Conservation (phyloP, 2,329 filamentous ascomycete species). For the Aspergillus sp. region DNA sequence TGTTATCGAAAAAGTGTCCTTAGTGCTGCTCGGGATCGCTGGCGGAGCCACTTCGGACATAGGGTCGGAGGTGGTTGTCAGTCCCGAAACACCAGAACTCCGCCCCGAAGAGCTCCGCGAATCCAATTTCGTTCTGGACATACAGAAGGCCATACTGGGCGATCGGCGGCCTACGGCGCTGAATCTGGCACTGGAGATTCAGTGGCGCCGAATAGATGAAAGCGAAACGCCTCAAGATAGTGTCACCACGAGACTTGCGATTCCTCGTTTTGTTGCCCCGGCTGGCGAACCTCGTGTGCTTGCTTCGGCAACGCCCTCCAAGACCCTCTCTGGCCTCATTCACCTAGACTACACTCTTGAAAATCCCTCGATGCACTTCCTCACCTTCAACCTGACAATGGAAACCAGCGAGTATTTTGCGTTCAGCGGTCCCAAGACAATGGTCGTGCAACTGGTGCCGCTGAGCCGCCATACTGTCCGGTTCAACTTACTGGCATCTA, state of each 20-base stretch:
- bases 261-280: conserved; percentile 78
- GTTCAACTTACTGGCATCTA: conserved; percentile 71
- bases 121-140: conserved; percentile 69
- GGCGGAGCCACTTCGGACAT: conserved; percentile 62
- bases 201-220: conserved; percentile 64
- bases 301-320: conserved; percentile 44
- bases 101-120: conserved; percentile 68
- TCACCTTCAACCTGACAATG: conserved; percentile 90
- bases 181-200: conserved; percentile 72
- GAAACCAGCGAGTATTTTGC: conserved; percentile 90
- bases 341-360: conserved; percentile 72
- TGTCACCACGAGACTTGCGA: conserved; percentile 66
- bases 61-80: conserved; percentile 32
- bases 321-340: conserved; percentile 33
- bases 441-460: conserved; percentile 76
- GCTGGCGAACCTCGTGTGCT: conserved; percentile 85
- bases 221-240: conserved; percentile 24
- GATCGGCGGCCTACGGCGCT: conserved; percentile 74
- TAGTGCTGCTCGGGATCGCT: conserved; percentile 61
- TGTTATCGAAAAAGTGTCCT: conserved; percentile 62
- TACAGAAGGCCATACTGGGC: conserved; percentile 76
- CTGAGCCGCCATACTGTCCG: conserved; percentile 71
- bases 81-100: conserved; percentile 45
- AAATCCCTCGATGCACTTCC: conserved; percentile 90
- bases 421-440: conserved; percentile 84